A percentile compares a stretch with the other conserved stretches of the same genome.
phyloP scores from a whole-genome alignment of 2,329 filamentous ascomycete genomes.

The Curvularia spicifera region DNA sequence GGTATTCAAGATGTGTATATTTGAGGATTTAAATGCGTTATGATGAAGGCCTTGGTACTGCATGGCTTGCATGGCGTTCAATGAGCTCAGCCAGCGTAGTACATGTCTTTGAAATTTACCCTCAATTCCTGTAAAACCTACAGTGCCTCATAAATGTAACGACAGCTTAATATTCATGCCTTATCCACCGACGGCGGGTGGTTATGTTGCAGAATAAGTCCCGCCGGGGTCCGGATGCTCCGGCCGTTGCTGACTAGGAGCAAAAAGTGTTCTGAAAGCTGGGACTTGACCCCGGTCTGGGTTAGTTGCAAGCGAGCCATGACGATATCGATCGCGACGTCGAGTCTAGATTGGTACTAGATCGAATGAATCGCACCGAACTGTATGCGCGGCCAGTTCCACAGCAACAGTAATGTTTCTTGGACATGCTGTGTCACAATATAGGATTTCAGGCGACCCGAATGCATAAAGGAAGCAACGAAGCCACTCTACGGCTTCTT shows the following conservation, averaged over 20 bases:
- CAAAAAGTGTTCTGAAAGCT: not conserved
- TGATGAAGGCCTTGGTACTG: not conserved
- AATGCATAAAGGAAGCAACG: not conserved
- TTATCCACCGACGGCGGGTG: constrained; percentile 7
- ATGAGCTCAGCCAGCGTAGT: not conserved
- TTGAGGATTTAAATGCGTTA: constrained; percentile 1
- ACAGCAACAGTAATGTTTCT: not conserved
- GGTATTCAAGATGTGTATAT: constrained; percentile 10
- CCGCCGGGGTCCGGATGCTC: constrained; percentile 11
- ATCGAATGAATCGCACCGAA: constrained; percentile 19
- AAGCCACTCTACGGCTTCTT: not conserved
- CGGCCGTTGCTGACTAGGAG: not conserved
- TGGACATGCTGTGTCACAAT: not conserved
- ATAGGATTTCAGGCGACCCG: not conserved
- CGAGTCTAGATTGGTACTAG: constrained; percentile 26
- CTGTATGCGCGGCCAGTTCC: not conserved
- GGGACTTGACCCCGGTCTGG: constrained; percentile 6
- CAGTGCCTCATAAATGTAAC: not conserved
- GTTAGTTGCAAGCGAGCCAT: constrained; percentile 18
- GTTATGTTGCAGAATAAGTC: not conserved
- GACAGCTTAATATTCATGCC: not conserved
- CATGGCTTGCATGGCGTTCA: constrained; percentile 11
- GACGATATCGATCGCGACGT: constrained; percentile 39
- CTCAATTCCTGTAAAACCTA: not conserved
- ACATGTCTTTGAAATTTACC: not conserved